A percentile compares a stretch with the other conserved stretches of the same genome.
phyloP scores from a whole-genome alignment of 2,329 filamentous ascomycete species.

The Claviceps capensis region DNA sequence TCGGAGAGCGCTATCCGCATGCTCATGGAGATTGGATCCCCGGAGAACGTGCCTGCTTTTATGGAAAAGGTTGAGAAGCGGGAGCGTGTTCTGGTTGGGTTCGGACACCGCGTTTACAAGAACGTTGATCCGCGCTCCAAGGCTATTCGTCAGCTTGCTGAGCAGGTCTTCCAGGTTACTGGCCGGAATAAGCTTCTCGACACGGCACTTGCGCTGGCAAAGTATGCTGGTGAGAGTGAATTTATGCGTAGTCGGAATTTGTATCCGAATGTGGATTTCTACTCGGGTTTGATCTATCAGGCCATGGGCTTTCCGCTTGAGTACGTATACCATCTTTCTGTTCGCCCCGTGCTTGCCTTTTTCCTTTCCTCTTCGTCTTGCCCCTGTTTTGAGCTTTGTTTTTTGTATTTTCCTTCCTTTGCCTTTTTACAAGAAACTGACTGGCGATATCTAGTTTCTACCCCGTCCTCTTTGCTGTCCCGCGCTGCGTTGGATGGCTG shows the following conservation, averaged over 20 bases:
- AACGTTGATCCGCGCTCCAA: constrained; percentile 39
- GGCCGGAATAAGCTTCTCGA: constrained; percentile 37
- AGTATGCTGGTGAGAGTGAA: constrained; percentile 30
- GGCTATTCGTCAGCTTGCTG: constrained; percentile 33
- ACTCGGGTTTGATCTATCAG: constrained; percentile 37
- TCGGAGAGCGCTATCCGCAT: constrained; percentile 42
- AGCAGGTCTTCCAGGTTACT: constrained; percentile 35
- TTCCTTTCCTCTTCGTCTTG: neutral
- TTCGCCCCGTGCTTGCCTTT: neutral
- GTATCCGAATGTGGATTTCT: constrained; percentile 39
- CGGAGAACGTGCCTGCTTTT: constrained; percentile 35
- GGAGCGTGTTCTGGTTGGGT: constrained; percentile 39
- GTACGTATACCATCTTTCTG: constrained; percentile 8
- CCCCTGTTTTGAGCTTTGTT: neutral
- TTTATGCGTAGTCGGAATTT: constrained; percentile 35
- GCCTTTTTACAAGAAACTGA: too few species aligned
- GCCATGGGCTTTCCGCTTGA: constrained; percentile 39
- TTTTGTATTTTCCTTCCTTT: neutral
- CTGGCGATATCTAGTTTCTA: constrained; percentile 23
- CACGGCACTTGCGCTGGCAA: constrained; percentile 30
- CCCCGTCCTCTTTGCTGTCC: constrained; percentile 36
- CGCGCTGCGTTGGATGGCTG: constrained; percentile 36
- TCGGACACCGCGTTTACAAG: constrained; percentile 41
- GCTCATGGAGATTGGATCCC: constrained; percentile 35
- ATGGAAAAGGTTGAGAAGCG: constrained; percentile 35